Base-by-base conservation (phyloP, 2,329 filamentous ascomycete genomes). In the Trichoderma sp. region DNA sequence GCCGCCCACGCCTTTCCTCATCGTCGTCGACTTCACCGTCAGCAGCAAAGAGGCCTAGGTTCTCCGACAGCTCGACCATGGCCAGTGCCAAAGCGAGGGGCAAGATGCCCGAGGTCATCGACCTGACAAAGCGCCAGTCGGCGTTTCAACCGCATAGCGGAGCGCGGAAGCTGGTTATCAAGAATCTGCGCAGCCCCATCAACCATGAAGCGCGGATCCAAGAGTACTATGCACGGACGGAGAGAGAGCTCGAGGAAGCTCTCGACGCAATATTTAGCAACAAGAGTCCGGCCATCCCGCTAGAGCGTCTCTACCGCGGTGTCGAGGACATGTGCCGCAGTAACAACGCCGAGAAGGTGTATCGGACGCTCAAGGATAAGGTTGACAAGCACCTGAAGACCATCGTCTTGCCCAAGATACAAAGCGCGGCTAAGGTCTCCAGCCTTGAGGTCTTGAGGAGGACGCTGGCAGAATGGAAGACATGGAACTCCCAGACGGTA, bases 301-400 rank as follows among this genome's bases (percentile, higher is more conserved):
- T 97, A 47, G 96, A 98, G 81, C 91, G 93, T 76, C 85, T 99
- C 15, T 98, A 98, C 80, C 90, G 93, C 63, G 93, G 93, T 5
- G 93, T 97, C 1, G 96, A 99, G 85, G 94, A 97, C 79, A 86
- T 97, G 12, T 99, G 96, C 80, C 88, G 94, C 68, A 92, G 92
- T 76, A 92, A 91, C 1, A 88, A 90, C 76, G 92, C 93, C 2
- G 86, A 87, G 21, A 86, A 89, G 70, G 82, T 98, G 69, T 92
- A 91, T 76, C 84, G 87, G 53, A 86, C 88, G 78, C 84, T 98
- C 63, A 87, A 89, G 74, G 83, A 85, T 12, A 87, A 88, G 74
- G 93, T 92, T 78, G 90, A 91, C 73, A 82, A 80, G 15, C 91
- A 97, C 81, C 84, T 98, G 73, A 87, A 88, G 72, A 84, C 84